A percentile compares a stretch with the other conserved stretches of the same genome.
phyloP scores from a whole-genome alignment of 1,284 basidiomycete species.

The Rhodotorula sp. region DNA sequence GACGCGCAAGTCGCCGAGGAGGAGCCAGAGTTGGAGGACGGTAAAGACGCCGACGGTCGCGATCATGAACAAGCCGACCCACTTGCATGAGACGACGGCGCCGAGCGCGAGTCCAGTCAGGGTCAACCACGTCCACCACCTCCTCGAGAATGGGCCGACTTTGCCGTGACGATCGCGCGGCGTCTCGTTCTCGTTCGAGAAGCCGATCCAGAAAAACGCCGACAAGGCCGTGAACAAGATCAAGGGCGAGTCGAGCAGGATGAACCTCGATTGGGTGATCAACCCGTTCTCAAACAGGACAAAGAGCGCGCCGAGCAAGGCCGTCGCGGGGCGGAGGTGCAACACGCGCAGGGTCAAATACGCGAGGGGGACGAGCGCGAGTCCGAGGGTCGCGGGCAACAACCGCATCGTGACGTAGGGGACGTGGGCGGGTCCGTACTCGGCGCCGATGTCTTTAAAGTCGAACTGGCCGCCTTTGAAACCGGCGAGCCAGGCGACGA shows the following conservation, averaged over 20 bases:
- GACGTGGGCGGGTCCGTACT: conserved; percentile 68
- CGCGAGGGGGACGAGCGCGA: conserved; percentile 82
- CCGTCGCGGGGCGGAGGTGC: conserved; percentile 82
- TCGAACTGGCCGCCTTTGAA: conserved; percentile 85
- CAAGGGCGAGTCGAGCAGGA: conserved; percentile 94
- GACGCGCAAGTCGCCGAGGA: conserved; percentile 82
- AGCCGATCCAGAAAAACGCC: conserved; percentile 80
- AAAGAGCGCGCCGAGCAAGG: conserved; percentile 83
- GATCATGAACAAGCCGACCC: conserved; percentile 99
- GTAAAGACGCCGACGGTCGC: conserved; percentile 87
- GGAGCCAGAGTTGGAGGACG: conserved; percentile 80
- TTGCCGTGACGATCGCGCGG: conserved; percentile 28
- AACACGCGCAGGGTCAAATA: conserved; percentile 92
- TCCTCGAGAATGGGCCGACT: conserved; percentile 49
- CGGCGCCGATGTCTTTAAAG: conserved; percentile 86
- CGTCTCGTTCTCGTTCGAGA: conserved; percentile 80
- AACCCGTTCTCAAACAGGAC: conserved; percentile 96
- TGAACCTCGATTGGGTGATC: conserved; percentile 91
- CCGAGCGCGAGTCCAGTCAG: conserved; percentile 86
- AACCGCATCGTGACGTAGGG: conserved; percentile 96
- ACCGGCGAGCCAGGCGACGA: conserved; percentile 83
- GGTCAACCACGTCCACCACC: conserved; percentile 94
- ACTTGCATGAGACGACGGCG: conserved; percentile 90
- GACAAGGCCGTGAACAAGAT: conserved; percentile 96
- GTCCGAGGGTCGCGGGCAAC: conserved; percentile 83